Evolutionary conservation across 768 basidiomycete species (phyloP), one percentile per base, ranked within the genome.

Genomic region (Pleurotus giganteus): DNA sequence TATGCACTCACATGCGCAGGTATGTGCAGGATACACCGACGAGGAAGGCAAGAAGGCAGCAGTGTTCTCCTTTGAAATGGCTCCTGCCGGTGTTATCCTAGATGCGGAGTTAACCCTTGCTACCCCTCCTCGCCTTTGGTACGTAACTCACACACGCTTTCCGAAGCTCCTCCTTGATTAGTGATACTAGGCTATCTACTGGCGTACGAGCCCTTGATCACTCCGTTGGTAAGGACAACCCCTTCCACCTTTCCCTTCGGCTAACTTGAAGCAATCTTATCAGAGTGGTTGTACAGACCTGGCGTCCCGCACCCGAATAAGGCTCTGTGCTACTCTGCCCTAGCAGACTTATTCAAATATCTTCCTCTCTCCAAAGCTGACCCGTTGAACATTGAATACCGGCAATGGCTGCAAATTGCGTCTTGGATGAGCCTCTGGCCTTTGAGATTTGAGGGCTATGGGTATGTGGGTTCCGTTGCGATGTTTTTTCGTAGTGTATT

Each of bases 391-490:
- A 57, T 91, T 31, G 78, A 75, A n/a, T 66, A 73, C 47, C 81
- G 90, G 13, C 86, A 89, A 61, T 84, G 79, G 64, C 74, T 90
- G 12, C 82, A 89, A 65, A 53, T 91, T 39, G 89, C 88, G 1
- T 80, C 87, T 1, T 91, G 88, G 90, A 88, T 89, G 86, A 88
- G 85, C 58, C 60, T 88, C 9, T 90, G 86, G 87, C 88, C 88
- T 0, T 67, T 75, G 41, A 83, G 79, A 61, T 55, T 75, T 7
- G 81, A 83, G 61, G 76, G 71, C 60, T 83, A 84, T 61, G 75
- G 76, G 85, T 83, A 59, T 53, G 67, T n/a, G n/a, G n/a, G n/a
- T n/a, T n/a, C n/a, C n/a, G n/a, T n/a, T n/a, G n/a, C n/a, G n/a
- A n/a, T n/a, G n/a, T n/a, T n/a, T n/a, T n/a, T n/a, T n/a, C n/a